Base-by-base conservation (phyloP, 176 grass and related monocot genomes). In the Typha latifolia region DNA sequence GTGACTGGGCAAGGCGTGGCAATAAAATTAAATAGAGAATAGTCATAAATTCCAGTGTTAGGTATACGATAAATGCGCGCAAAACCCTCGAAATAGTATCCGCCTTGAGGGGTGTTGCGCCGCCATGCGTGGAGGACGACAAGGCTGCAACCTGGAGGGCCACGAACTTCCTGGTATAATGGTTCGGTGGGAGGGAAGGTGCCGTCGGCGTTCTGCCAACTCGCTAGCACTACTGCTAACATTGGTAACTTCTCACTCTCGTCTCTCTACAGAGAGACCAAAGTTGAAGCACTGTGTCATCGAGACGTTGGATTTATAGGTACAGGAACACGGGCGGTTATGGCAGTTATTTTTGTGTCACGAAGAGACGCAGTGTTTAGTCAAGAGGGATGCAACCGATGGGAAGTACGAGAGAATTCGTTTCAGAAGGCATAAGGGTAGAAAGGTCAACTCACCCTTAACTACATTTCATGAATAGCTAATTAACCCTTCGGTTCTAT, bases 71-170 rank as follows among this genome's bases (percentile, higher is more conserved):
- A 69, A 22, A 69, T 22, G 12, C 66, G 16, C 4, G 66, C 24
- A 12, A 69, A 69, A 3, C 66, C 66, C 43, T n/a, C 66, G 4
- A 43, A 69, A 19, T 47, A 49, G 3, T 43, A 23, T 12, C 66
- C 27, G 2, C 49, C 14, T 12, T 49, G 12, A 14, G 66, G 49
- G 19, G 37, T 8, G 24, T 21, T 24, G 12, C 47, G 43, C 14
- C 43, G 37, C 20, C 49, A 23, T 6, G 66, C 66, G 0, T 43
- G 3, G 19, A 48, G 66, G 22, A 69, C 4, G 37, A 69, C 66
- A 43, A 69, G 14, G 32, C 66, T 69, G 66, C 43, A 47, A 49
- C 66, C 66, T 2, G 66, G 66, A 12, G 66, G 66, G 16, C 66
- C 66, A 7, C 49, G 16, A 4, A 21, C 66, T 20, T 15, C 18